These are phyloP conservation scores for Fomitopsis serialis DNA, from an alignment of 768 basidiomycete species.

Conservation along the genomic window DNA sequence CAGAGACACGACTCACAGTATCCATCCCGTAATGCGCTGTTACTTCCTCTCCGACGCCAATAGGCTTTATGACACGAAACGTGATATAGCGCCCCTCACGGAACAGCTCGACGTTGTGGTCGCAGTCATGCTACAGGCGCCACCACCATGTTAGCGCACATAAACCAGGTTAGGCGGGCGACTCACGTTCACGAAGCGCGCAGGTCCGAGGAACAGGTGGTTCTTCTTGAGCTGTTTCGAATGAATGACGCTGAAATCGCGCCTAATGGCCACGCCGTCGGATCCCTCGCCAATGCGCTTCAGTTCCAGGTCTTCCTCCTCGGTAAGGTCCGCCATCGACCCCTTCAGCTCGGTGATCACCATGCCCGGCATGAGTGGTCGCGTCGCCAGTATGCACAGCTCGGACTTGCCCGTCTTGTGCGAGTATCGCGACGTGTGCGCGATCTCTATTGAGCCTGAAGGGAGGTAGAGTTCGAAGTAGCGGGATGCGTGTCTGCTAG, in stretches of 20 bases:
- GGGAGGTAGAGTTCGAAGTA: conserved; percentile 87
- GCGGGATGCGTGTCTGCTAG: conserved; percentile 73
- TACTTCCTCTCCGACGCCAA: conserved; percentile 79
- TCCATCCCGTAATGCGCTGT: conserved; percentile 89
- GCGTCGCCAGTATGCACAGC: conserved; percentile 81
- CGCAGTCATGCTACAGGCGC: conserved; percentile 70
- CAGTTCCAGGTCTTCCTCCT: conserved; percentile 81
- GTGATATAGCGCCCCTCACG: conserved; percentile 88
- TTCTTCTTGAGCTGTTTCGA: conserved; percentile 91
- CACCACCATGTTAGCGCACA: not conserved
- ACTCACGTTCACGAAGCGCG: conserved; percentile 88
- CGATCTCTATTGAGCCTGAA: conserved; percentile 79
- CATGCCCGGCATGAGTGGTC: conserved; percentile 55
- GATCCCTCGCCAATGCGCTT: conserved; percentile 70
- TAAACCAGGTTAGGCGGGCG: conserved; percentile 2
- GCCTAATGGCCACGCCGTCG: conserved; percentile 53
- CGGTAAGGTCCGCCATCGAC: conserved; percentile 84
- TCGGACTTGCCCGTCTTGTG: conserved; percentile 87
- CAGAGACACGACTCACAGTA: conserved; percentile 60
- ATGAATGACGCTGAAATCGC: conserved; percentile 90
- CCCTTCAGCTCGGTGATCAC: conserved; percentile 87
- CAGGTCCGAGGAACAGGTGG: conserved; percentile 85
- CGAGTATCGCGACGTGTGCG: conserved; percentile 83
- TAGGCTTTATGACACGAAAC: conserved; percentile 75
- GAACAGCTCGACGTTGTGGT: conserved; percentile 85